Percentiles rank a stretch among this genome's conserved stretches.
Conservation (phyloP, 2,329 filamentous ascomycete species). For the Teratosphaeria zuluensis region DNA sequence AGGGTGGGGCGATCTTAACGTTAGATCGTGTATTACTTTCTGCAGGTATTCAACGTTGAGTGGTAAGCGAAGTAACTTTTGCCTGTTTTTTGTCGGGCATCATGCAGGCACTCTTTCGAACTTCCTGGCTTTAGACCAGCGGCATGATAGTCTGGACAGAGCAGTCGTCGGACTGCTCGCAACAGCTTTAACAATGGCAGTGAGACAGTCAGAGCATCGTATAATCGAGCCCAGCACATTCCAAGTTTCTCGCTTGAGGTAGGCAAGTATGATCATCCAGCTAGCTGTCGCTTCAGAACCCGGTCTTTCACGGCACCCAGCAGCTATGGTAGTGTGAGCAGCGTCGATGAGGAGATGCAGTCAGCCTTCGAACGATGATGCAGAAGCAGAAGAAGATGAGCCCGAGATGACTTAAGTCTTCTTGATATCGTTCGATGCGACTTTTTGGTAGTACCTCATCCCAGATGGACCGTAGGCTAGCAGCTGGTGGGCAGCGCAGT, state of each 20-base stretch:
- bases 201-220: too few relatives aligned
- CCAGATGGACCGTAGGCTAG: constrained; percentile 3
- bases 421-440: constrained; percentile 10
- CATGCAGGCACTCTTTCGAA: too few relatives aligned
- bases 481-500: constrained; percentile 1
- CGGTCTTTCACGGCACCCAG: not conserved
- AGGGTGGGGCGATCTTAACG: not conserved
- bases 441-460: constrained; percentile 9
- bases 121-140: too few relatives aligned
- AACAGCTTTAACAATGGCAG: too few relatives aligned
- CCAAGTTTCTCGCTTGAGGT: not conserved
- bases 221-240: not conserved
- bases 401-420: constrained; percentile 7
- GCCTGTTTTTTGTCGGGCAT: not conserved
- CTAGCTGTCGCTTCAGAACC: not conserved
- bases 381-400: constrained; percentile 3
- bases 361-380: not conserved
- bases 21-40: not conserved
- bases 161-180: too few relatives aligned
- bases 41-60: not conserved
- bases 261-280: not conserved
- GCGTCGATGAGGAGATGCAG: not conserved
- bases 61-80: not conserved
- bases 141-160: too few relatives aligned
- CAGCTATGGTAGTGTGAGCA: too few relatives aligned